A percentile compares a stretch with the other conserved stretches of the same genome.
phyloP scores from a whole-genome alignment of 2,329 filamentous ascomycete species.

The Epichloe uncinata region DNA sequence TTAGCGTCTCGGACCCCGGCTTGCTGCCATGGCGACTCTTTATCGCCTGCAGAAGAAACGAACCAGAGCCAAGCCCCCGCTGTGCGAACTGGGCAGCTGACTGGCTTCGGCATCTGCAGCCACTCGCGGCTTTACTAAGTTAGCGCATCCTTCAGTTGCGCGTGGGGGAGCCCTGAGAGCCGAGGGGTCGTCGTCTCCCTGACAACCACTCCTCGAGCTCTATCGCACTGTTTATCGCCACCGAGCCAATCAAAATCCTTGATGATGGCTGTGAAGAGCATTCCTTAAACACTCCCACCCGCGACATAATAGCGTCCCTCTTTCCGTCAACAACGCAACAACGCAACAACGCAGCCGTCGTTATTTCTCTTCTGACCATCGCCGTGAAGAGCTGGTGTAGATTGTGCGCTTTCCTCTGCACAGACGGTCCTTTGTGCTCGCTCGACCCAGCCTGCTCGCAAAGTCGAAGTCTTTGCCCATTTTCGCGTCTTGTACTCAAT shows the following conservation, averaged over 20 bases:
- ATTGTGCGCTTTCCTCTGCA: not conserved
- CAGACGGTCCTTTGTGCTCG: not conserved
- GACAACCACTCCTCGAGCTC: not conserved
- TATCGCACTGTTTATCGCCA: slow-evolving; percentile 4
- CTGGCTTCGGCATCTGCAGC: slow-evolving; percentile 1
- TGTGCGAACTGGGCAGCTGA: not conserved
- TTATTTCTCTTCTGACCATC: not conserved
- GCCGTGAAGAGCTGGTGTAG: not conserved
- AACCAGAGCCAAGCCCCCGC: too few relatives aligned
- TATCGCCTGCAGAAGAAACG: not conserved
- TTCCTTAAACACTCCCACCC: slow-evolving; percentile 7
- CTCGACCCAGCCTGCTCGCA: too few relatives aligned
- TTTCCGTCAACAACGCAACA: not conserved
- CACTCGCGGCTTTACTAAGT: not conserved
- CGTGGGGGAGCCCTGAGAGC: not conserved
- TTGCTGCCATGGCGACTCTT: slow-evolving; percentile 13
- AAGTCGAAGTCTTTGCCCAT: too few relatives aligned
- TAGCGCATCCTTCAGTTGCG: not conserved
- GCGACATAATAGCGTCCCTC: not conserved
- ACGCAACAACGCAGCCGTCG: slow-evolving; percentile 1
- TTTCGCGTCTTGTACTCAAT: not conserved
- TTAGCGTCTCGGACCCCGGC: slow-evolving; percentile 8
- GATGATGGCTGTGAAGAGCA: slow-evolving; percentile 1
- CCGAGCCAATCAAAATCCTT: slow-evolving; percentile 5
- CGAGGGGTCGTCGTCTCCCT: slow-evolving; percentile 1